These are phyloP conservation scores for Talaromyces piceae DNA, from an alignment of 2,329 filamentous ascomycete genomes.

Conservation along the genomic window DNA sequence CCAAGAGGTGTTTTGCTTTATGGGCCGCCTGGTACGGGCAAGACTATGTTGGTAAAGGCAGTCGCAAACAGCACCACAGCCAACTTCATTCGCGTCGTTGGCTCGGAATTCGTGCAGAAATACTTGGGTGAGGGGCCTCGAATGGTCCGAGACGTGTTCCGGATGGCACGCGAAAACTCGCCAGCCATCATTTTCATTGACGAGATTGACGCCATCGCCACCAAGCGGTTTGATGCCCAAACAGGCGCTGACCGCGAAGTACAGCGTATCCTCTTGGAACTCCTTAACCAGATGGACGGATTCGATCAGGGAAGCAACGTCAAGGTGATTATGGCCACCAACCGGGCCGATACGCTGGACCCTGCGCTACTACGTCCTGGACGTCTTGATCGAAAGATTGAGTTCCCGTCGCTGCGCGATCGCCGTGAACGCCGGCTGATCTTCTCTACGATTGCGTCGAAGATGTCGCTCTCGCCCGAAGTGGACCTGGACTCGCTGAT, in stretches of 20 bases:
- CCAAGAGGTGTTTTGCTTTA: slow-evolving; percentile 94
- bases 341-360: slow-evolving; percentile 92
- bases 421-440: slow-evolving; percentile 92
- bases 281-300: slow-evolving; percentile 99
- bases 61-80: slow-evolving; percentile 97
- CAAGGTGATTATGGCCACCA: slow-evolving; percentile 99
- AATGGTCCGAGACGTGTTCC: slow-evolving; percentile 98
- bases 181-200: slow-evolving; percentile 99
- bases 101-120: slow-evolving; percentile 98
- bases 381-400: slow-evolving; percentile 93
- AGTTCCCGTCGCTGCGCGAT: slow-evolving; percentile 92
- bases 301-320: slow-evolving; percentile 99
- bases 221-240: slow-evolving; percentile 98
- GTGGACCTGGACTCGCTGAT: slow-evolving; percentile 95
- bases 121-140: slow-evolving; percentile 95
- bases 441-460: slow-evolving; percentile 91
- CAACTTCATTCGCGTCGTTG: slow-evolving; percentile 96
- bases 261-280: slow-evolving; percentile 92
- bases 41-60: slow-evolving; percentile 97
- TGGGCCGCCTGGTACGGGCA: slow-evolving; percentile 89
- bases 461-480: slow-evolving; percentile 96
- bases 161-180: slow-evolving; percentile 97
- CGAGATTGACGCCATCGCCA: slow-evolving; percentile 97
- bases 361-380: slow-evolving; percentile 87
- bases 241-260: slow-evolving; percentile 97